Percentiles rank a stretch among this genome's conserved stretches.
phyloP scores from a whole-genome alignment of 306 rosid genomes.

The Hippophae rhamnoides region DNA sequence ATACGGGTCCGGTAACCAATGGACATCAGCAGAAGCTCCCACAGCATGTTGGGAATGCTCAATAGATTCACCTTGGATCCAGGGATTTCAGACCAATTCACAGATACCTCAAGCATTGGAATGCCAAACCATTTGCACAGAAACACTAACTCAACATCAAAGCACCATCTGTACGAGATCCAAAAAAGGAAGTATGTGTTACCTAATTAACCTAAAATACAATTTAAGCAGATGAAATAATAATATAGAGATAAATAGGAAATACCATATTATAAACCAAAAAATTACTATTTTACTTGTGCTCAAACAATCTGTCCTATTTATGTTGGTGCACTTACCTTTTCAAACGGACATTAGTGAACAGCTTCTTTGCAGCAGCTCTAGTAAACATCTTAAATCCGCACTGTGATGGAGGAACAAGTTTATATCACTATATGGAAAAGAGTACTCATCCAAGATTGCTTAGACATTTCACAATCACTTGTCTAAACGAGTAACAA shows the following conservation, averaged over 20 bases:
- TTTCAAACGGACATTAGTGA: conserved; percentile 68
- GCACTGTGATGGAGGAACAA: conserved; percentile 48
- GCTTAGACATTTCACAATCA: neutral
- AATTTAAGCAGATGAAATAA: too few relatives aligned
- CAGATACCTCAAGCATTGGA: conserved; percentile 77
- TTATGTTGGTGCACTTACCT: conserved; percentile 38
- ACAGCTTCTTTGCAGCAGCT: conserved; percentile 88
- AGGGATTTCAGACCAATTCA: conserved; percentile 97
- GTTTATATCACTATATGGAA: conserved; percentile 18
- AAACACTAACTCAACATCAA: conserved; percentile 81
- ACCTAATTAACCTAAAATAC: too few relatives aligned
- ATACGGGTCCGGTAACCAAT: conserved; percentile 76
- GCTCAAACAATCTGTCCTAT: neutral
- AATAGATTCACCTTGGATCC: conserved; percentile 88
- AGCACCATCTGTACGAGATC: conserved; percentile 78
- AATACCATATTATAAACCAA: too few relatives aligned
- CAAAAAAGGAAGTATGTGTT: neutral
- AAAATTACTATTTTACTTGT: neutral
- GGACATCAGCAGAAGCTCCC: conserved; percentile 93
- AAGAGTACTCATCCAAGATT: conserved; percentile 4
- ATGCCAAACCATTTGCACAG: conserved; percentile 63
- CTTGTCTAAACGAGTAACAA: neutral
- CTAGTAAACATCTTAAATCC: conserved; percentile 97
- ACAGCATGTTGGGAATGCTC: conserved; percentile 96
- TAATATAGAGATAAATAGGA: too few relatives aligned